A percentile compares a stretch with the other conserved stretches of the same genome.
phyloP scores from a whole-genome alignment of 2,329 filamentous ascomycete species.

The Mycogone perniciosa region DNA sequence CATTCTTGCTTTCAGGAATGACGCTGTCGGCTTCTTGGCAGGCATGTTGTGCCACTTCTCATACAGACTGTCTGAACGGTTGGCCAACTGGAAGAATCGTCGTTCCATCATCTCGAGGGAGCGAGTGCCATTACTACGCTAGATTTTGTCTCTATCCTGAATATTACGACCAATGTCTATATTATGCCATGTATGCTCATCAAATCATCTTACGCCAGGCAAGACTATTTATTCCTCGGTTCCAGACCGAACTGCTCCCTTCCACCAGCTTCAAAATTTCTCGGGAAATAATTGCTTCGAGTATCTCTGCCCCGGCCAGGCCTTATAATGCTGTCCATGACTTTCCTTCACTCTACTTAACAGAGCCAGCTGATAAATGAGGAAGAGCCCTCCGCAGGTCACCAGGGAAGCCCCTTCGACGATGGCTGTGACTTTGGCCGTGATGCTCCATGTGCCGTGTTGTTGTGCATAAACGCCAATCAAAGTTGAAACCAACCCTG shows the following conservation, averaged over 20 bases:
- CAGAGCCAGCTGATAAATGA: slow-evolving; percentile 26
- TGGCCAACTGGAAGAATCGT: slow-evolving; percentile 32
- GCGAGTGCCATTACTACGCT: slow-evolving; percentile 25
- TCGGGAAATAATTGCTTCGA: slow-evolving; percentile 6
- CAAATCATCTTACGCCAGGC: slow-evolving; percentile 4
- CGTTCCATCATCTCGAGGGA: slow-evolving; percentile 21
- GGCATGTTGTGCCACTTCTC: slow-evolving; percentile 74
- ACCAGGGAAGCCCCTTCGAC: slow-evolving; percentile 28
- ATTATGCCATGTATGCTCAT: background rate
- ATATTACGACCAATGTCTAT: slow-evolving; percentile 1
- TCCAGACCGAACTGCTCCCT: background rate
- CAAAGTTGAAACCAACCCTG: slow-evolving; percentile 44
- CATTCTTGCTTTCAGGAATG: slow-evolving; percentile 81
- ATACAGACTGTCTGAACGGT: slow-evolving; percentile 45
- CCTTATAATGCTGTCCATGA: slow-evolving; percentile 21
- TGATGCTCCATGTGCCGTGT: slow-evolving; percentile 37
- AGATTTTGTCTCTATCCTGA: background rate
- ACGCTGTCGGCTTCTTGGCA: slow-evolving; percentile 77
- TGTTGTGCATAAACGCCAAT: slow-evolving; percentile 45
- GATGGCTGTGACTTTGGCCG: slow-evolving; percentile 31
- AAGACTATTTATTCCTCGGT: background rate
- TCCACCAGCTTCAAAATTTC: background rate
- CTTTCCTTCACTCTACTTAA: slow-evolving; percentile 25
- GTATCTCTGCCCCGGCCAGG: slow-evolving; percentile 12
- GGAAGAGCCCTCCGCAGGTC: slow-evolving; percentile 23